Evolutionary conservation across 805 yeast species (phyloP).

Genomic region (Zygoascus flipseniorum): DNA sequence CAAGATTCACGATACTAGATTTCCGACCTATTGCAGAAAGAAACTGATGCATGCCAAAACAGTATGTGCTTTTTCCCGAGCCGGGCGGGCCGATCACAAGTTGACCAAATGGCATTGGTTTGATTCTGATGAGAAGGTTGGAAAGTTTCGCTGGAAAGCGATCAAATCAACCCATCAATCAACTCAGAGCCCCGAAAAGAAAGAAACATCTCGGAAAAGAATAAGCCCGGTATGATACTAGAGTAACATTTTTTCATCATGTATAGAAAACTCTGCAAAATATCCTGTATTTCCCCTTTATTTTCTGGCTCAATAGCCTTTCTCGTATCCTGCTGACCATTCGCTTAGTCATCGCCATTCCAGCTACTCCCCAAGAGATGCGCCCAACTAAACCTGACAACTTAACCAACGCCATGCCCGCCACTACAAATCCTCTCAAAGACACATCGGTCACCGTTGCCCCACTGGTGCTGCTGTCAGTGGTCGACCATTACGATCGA

Average conservation of each 20-base stretch:
- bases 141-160: too few species aligned
- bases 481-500: conserved; percentile 91
- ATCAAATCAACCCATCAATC: too few species aligned
- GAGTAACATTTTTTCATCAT: too few species aligned
- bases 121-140: neutral
- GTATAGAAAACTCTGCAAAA: too few species aligned
- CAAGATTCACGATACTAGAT: conserved; percentile 76
- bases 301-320: too few species aligned
- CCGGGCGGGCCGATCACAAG: conserved; percentile 98
- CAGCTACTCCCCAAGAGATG: neutral
- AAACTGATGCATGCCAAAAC: conserved; percentile 86
- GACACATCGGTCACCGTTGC: conserved; percentile 68
- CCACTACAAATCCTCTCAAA: conserved; percentile 1
- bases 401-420: conserved; percentile 1
- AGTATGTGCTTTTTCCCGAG: conserved; percentile 91
- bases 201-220: too few species aligned
- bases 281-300: too few species aligned
- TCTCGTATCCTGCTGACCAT: too few species aligned
- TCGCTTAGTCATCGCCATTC: neutral
- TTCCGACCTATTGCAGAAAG: conserved; percentile 90
- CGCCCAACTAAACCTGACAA: neutral
- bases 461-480: conserved; percentile 87
- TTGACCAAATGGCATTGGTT: conserved; percentile 51
- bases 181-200: too few species aligned
- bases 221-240: too few species aligned